Percentiles rank a stretch among this genome's conserved stretches.
Evolutionary conservation across 495 filamentous ascomycete genomes (phyloP).

Genomic region (Penicillium simplicissimum): DNA sequence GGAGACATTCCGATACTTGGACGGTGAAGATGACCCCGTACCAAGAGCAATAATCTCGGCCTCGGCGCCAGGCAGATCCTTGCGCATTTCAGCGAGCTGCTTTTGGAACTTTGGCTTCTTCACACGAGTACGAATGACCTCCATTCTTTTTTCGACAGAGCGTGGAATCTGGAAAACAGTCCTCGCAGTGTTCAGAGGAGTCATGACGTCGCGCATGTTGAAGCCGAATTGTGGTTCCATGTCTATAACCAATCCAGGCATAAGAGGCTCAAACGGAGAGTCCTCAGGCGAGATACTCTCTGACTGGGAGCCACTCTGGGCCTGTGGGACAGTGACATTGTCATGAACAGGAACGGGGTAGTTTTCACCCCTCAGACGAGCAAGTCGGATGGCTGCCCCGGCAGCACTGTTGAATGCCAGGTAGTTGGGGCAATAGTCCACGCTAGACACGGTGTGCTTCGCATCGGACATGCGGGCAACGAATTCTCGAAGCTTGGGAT

Average conservation of each 20-base stretch:
- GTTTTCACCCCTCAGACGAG: slow-evolving; percentile 65
- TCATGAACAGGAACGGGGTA: slow-evolving; percentile 66
- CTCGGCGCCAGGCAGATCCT: slow-evolving; percentile 65
- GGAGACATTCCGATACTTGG: slow-evolving; percentile 94
- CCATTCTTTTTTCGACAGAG: slow-evolving; percentile 45
- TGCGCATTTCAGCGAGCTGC: slow-evolving; percentile 40
- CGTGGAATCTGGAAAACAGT: slow-evolving; percentile 39
- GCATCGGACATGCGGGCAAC: slow-evolving; percentile 59
- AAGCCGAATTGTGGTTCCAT: slow-evolving; percentile 66
- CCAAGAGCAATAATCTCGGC: slow-evolving; percentile 84
- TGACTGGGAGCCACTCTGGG: not conserved
- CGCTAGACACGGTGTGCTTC: slow-evolving; percentile 74
- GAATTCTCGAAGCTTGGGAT: slow-evolving; percentile 65
- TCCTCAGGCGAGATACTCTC: slow-evolving; percentile 8
- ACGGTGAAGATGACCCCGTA: slow-evolving; percentile 85
- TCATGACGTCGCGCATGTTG: slow-evolving; percentile 47
- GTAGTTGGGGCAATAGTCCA: slow-evolving; percentile 70
- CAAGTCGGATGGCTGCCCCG: slow-evolving; percentile 61
- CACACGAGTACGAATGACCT: slow-evolving; percentile 29
- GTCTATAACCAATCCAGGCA: slow-evolving; percentile 56
- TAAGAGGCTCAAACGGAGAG: slow-evolving; percentile 34
- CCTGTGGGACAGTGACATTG: slow-evolving; percentile 47
- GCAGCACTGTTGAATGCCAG: slow-evolving; percentile 66
- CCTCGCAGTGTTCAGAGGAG: slow-evolving; percentile 52
- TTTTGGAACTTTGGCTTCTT: slow-evolving; percentile 27